These are phyloP conservation scores for Stipa capillata DNA, from an alignment of 176 grass and related monocot genomes.

Conservation along the genomic window DNA sequence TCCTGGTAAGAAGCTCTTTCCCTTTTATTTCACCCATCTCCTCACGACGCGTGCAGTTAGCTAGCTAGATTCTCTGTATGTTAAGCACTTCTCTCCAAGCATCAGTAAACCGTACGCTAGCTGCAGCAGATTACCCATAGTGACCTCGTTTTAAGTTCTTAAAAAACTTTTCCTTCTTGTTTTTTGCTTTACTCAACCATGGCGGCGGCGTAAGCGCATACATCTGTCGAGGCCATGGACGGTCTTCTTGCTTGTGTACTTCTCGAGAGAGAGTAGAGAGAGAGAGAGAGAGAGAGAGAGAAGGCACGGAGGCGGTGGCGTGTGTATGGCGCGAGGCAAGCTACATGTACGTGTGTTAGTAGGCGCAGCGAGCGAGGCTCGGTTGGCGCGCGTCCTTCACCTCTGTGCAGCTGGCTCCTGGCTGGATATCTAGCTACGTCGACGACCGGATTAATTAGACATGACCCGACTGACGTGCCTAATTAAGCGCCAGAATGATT, in stretches of 20 bases:
- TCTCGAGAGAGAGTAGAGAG: not conserved
- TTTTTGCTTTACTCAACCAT: not conserved
- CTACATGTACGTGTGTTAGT: conserved; percentile 3
- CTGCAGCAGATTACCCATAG: not conserved
- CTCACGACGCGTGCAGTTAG: not conserved
- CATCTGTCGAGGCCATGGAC: not conserved
- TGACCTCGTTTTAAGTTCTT: not conserved
- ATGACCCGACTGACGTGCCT: not conserved
- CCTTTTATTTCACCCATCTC: not conserved
- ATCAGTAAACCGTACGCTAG: not conserved
- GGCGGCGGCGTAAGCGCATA: not conserved
- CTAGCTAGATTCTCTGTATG: not conserved
- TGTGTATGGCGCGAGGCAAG: conserved; percentile 14
- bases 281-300: not conserved
- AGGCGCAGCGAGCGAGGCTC: not conserved
- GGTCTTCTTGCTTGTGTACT: not conserved
- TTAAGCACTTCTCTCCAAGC: not conserved
- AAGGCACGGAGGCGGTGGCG: not conserved
- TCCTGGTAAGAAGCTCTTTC: not conserved
- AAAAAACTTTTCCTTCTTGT: not conserved
- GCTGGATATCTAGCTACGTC: conserved; percentile 26
- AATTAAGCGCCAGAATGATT: not conserved
- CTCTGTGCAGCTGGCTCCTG: conserved; percentile 29
- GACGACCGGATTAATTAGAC: conserved; percentile 12
- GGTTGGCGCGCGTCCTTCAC: conserved; percentile 16